Evolutionary conservation across 495 filamentous ascomycete genomes (phyloP), one percentile per base, ranked within the genome.

Genomic region (Trichocladium antarcticum): DNA sequence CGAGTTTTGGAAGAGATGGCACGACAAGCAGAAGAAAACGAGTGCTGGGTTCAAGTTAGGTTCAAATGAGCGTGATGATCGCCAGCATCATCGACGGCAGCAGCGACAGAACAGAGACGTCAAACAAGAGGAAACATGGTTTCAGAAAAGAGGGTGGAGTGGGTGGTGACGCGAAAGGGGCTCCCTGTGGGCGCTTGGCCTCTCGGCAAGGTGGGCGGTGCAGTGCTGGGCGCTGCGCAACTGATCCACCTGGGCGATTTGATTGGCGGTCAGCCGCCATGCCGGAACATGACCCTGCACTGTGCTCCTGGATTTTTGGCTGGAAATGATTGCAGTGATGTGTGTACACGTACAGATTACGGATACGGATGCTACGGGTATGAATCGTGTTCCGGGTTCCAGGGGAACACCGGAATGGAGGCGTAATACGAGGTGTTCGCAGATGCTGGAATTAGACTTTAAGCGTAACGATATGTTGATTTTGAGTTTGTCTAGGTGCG

Each of bases 191-290:
- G 6, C 14, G 40, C 45, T 49, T 53, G 50, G 49, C 45, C 40
- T 60, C 53, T 54, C 54, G 53, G 47, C 45, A 46, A 46, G 24
- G 44, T 16, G 43, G 56, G 53, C 56, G 42, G 53, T 58, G 53
- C 56, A 58, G 16, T 14, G 12, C 24, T 50, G 15, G 48, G 27
- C 43, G 35, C 24, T 37, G 42, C n/a, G n/a, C n/a, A n/a, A n/a
- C n/a, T n/a, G n/a, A n/a, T n/a, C n/a, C 24, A 27, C 24, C 40
- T 36, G 37, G 28, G 11, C 11, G 39, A 15, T 37, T 15, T 41
- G 51, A 52, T 35, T 49, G 51, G 34, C 45, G 21, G 29, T n/a
- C n/a, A n/a, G n/a, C n/a, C n/a, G n/a, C n/a, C n/a, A n/a, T n/a
- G 29, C 29, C 29, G 6, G 29, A 6, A 6, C 29, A 32, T n/a